Evolutionary conservation across 2,329 filamentous ascomycete genomes (phyloP), one percentile per base, ranked within the genome.

Genomic region (Fusarium papillatum): DNA sequence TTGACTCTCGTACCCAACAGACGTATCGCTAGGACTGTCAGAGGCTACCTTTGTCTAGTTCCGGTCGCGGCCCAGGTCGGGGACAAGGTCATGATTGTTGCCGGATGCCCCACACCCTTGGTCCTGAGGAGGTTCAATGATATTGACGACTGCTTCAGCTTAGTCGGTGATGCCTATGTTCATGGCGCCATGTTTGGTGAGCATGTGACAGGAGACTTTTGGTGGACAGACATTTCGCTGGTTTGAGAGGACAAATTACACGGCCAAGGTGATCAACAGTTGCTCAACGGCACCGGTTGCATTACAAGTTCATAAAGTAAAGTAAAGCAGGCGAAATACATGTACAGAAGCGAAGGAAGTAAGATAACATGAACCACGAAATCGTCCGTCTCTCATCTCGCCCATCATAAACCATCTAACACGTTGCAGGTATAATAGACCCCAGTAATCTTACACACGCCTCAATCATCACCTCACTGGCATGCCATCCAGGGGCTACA

Each of bases 401-500:
- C 48, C 60, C 66, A 60, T 70, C 68, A 70, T 66, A 53, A 67
- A 55, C 22, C 29, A 70, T 66, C 43, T 29, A 65, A 57, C 50
- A 67, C 60, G 66, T 53, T 63, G 71, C 66, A 75, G 48, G 70
- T 76, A 64, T 43, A 22, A 64, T 55, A 60, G 11, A 11, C 29
- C 19, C 31, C 14, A 31, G 43, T 34, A 38, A 64, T 34, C 29
- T 38, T 34, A 36, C 24, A 55, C 22, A 43, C 16, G 19, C 36
- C n/a, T 55, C 16, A n/a, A 13, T 38, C 11, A 3, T 39, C 26
- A 10, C 26, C 39, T 48, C 64, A 69, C 39, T n/a, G 24, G 24
- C 84, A 85, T 22, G 79, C 83, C 77, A 84, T 84, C 84, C 84
- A 85, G 19, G 84, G 84, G 34, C 81, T 79, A 60, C 84, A 85